Evolutionary conservation across 805 yeast species (phyloP).

Genomic region (Wickerhamiella occidentalis): DNA sequence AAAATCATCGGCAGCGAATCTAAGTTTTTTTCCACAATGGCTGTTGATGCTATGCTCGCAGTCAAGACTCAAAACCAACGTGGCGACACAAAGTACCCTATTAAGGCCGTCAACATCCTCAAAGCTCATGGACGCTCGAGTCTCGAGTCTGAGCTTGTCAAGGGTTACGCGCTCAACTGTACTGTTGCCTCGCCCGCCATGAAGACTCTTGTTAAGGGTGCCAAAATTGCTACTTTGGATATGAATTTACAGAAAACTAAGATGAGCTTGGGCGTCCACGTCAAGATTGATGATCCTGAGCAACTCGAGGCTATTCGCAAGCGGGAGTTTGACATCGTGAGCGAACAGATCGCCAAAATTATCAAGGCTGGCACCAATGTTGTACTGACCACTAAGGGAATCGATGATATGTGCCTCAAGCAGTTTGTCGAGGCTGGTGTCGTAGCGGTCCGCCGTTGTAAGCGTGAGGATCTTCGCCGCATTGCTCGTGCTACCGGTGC

Average conservation of each 20-base stretch:
- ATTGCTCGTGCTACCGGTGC: conserved; percentile 98
- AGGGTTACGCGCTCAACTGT: conserved; percentile 94
- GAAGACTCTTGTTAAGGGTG: conserved; percentile 55
- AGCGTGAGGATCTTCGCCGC: conserved; percentile 90
- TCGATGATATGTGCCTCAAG: conserved; percentile 83
- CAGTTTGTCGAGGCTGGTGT: conserved; percentile 84
- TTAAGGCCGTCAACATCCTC: conserved; percentile 88
- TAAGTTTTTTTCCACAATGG: conserved; percentile 79
- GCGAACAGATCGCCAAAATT: conserved; percentile 72
- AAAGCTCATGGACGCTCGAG: conserved; percentile 96
- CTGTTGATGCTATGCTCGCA: conserved; percentile 89
- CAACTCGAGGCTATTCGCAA: conserved; percentile 86
- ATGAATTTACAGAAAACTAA: conserved; percentile 89
- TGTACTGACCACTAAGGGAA: conserved; percentile 85
- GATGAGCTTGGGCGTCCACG: conserved; percentile 97
- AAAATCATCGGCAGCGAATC: conserved; percentile 92
- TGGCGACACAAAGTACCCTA: conserved; percentile 71
- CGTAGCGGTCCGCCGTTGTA: conserved; percentile 94
- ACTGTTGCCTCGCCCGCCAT: conserved; percentile 96
- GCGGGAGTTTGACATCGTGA: conserved; percentile 73
- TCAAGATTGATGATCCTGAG: conserved; percentile 94
- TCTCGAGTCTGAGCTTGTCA: conserved; percentile 68
- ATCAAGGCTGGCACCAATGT: conserved; percentile 86
- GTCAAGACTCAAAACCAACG: conserved; percentile 81
- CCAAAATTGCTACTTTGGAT: conserved; percentile 80